A percentile compares a stretch with the other conserved stretches of the same genome.
These are phyloP conservation scores for Neotropicomus parvogracilis DNA, from an alignment of 1,284 basidiomycete genomes.

Conservation along the genomic window DNA sequence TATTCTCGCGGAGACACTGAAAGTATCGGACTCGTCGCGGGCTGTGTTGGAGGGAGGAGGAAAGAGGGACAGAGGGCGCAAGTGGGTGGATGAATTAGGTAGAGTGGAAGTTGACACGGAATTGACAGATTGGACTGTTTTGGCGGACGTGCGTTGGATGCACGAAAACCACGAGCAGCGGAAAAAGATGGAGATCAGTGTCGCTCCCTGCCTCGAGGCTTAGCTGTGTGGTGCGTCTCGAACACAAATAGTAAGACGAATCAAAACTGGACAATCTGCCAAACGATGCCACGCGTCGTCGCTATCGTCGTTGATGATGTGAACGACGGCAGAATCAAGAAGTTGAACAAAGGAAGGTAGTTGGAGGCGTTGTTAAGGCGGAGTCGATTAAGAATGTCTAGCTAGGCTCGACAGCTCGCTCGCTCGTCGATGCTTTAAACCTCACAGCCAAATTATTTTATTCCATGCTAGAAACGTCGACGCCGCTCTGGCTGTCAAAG, in stretches of 20 bases:
- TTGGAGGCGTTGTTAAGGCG: conserved; percentile 26
- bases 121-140: conserved; percentile 30
- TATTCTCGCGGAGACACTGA: conserved; percentile 23
- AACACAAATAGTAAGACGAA: conserved; percentile 25
- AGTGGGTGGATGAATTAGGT: conserved; percentile 33
- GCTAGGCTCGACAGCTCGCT: neutral
- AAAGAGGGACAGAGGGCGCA: conserved; percentile 27
- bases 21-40: conserved; percentile 24
- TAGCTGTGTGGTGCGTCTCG: conserved; percentile 16
- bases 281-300: conserved; percentile 4
- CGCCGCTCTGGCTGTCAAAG: conserved; percentile 4
- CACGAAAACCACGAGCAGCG: conserved; percentile 37
- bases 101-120: conserved; percentile 29
- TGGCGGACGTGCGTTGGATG: conserved; percentile 34
- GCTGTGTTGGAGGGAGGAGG: conserved; percentile 17
- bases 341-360: conserved; percentile 17
- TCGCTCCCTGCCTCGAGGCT: conserved; percentile 26
- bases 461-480: conserved; percentile 6
- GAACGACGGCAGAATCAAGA: neutral
- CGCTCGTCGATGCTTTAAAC: too few relatives aligned
- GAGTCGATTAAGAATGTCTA: conserved; percentile 15
- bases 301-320: conserved; percentile 9
- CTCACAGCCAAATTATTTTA: too few relatives aligned
- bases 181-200: conserved; percentile 31
- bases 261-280: conserved; percentile 18